phyloP scores from a whole-genome alignment of 2,329 filamentous ascomycete genomes.

The Fusarium sambucinum region DNA sequence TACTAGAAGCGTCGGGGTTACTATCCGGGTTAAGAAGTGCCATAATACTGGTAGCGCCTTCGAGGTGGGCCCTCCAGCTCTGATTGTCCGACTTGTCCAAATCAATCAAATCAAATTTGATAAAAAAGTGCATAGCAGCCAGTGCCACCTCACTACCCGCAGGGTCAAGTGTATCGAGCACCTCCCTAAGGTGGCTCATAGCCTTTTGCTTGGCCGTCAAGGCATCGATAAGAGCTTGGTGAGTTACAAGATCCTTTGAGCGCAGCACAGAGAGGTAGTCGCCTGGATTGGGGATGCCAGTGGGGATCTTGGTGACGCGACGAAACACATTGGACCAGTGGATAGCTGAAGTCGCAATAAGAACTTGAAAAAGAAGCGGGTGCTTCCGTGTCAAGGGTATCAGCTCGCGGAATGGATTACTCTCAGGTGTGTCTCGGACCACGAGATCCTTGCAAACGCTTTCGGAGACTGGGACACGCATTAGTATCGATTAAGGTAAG shows the following conservation, averaged over 20 bases:
- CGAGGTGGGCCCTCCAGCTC: slow-evolving; percentile 61
- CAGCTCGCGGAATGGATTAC: slow-evolving; percentile 63
- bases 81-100: slow-evolving; percentile 57
- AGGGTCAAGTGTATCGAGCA: slow-evolving; percentile 56
- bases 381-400: slow-evolving; percentile 61
- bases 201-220: slow-evolving; percentile 61
- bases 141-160: slow-evolving; percentile 61
- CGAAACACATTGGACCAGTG: slow-evolving; percentile 62
- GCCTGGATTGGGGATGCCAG: slow-evolving; percentile 52
- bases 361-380: slow-evolving; percentile 61
- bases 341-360: slow-evolving; percentile 63
- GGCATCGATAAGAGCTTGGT: slow-evolving; percentile 60
- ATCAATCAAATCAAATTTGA: slow-evolving; percentile 65
- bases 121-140: slow-evolving; percentile 63
- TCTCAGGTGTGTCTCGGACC: slow-evolving; percentile 59
- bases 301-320: slow-evolving; percentile 50
- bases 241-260: slow-evolving; percentile 54
- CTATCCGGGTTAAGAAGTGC: slow-evolving; percentile 52
- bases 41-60: slow-evolving; percentile 59
- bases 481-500: slow-evolving; percentile 42
- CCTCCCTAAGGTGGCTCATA: slow-evolving; percentile 57
- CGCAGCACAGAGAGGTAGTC: slow-evolving; percentile 54
- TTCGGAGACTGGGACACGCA: slow-evolving; percentile 55
- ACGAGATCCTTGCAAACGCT: slow-evolving; percentile 68
- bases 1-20: slow-evolving; percentile 48